Evolutionary conservation across 257 asterid species (phyloP), one percentile per base, ranked within the genome.

Genomic region (Nicotiana paniculata): DNA sequence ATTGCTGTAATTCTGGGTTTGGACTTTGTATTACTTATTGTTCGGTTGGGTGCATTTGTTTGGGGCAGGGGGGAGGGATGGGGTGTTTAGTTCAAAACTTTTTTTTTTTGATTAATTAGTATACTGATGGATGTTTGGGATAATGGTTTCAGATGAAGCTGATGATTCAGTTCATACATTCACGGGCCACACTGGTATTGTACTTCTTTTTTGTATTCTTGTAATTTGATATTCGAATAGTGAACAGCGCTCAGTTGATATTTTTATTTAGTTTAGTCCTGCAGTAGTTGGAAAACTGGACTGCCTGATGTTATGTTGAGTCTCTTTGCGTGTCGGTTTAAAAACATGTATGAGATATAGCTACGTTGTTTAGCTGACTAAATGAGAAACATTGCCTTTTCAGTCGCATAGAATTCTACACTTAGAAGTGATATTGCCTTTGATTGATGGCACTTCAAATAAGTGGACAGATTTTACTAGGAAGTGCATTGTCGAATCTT

Each of bases 141-240:
- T 81, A 66, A 51, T 91, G 64, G 80, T 85, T 90, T 90, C 97
- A 92, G 99, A 90, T 82, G 93, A 65, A 81, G 88, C 77, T 81
- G 99, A 94, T 81, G 98, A 96, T 90, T 93, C 99, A 18, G 57
- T 88, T 67, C 98, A 96, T 87, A 92, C 89, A 82, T 96, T 96
- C 90, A 92, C 97, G 4, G 98, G 97, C 57, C 99, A 96, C 83
- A 88, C 87, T 77, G 98, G 99, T 95, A 84, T 33, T 85, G 7
- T 46, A 17, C 37, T 28, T 83, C 81, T 18, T 54, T 21, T 55
- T 66, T 30, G 39, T 76, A 30, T 51, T 63, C 80, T 32, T 66
- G 28, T 79, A 2, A 72, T 46, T 72, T 72, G 37, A 24, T 72
- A 46, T 46, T 61, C 12, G 59, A 70, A 70, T 72, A 2, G 21